These are phyloP conservation scores for Mycogone perniciosa DNA, from an alignment of 2,329 filamentous ascomycete genomes.

Conservation along the genomic window DNA sequence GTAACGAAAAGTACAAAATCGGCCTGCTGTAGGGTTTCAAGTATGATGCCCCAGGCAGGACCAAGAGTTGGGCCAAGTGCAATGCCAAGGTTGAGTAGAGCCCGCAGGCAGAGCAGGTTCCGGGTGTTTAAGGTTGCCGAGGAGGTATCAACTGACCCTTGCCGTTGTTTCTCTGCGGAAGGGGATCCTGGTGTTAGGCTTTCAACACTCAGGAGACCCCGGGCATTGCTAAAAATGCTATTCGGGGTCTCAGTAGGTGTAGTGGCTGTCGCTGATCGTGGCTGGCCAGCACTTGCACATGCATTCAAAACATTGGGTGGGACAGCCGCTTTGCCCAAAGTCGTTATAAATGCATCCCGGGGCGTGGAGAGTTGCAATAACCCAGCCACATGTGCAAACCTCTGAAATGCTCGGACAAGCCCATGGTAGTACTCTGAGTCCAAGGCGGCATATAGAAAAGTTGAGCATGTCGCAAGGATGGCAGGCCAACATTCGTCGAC, in stretches of 20 bases:
- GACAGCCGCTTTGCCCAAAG: constrained; percentile 85
- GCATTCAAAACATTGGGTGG: constrained; percentile 69
- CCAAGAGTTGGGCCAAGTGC: constrained; percentile 84
- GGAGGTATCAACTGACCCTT: constrained; percentile 50
- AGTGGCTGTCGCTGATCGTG: constrained; percentile 38
- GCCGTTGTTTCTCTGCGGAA: constrained; percentile 52
- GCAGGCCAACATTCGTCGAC: constrained; percentile 95
- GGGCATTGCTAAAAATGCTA: constrained; percentile 63
- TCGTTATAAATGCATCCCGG: constrained; percentile 90
- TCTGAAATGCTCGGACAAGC: constrained; percentile 87
- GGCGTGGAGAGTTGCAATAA: constrained; percentile 78
- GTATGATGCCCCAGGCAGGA: constrained; percentile 79
- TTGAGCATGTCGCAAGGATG: constrained; percentile 88
- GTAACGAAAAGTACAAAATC: constrained; percentile 75
- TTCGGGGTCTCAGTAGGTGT: constrained; percentile 43
- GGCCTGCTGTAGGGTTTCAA: constrained; percentile 88
- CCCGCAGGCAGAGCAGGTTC: constrained; percentile 83
- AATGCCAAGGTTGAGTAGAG: constrained; percentile 90
- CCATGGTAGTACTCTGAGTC: constrained; percentile 93
- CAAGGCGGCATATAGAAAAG: constrained; percentile 84
- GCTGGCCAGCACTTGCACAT: constrained; percentile 45
- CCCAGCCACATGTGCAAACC: constrained; percentile 90
- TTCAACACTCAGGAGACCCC: constrained; percentile 68
- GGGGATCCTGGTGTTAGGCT: constrained; percentile 54
- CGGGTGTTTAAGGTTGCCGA: constrained; percentile 66